A percentile compares a stretch with the other conserved stretches of the same genome.
Evolutionary conservation across 495 filamentous ascomycete species (phyloP).

Genomic region (Penicillium desertorum): DNA sequence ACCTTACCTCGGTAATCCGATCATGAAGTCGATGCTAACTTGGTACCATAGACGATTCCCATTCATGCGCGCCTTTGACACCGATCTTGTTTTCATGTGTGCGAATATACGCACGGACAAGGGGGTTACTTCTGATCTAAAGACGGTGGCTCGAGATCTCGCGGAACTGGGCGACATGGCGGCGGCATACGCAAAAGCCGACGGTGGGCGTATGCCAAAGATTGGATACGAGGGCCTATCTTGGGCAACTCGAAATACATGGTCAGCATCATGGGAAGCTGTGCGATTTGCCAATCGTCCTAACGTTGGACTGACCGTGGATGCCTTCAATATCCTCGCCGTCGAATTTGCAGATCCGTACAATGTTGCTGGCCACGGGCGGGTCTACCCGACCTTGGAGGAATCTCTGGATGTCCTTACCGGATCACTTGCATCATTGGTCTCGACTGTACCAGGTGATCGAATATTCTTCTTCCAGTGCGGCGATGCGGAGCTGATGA

Average conservation of each 20-base stretch:
- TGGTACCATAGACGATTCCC: constrained; percentile 29
- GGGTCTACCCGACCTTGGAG: constrained; percentile 25
- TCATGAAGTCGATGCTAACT: neutral
- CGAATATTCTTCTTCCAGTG: constrained; percentile 74
- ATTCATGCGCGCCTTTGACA: constrained; percentile 40
- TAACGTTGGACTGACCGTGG: constrained; percentile 66
- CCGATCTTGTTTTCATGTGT: constrained; percentile 39
- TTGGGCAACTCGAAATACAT: constrained; percentile 63
- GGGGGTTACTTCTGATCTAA: constrained; percentile 33
- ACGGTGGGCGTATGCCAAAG: constrained; percentile 31
- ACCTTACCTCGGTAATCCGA: neutral
- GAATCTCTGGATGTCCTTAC: constrained; percentile 28
- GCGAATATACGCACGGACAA: constrained; percentile 33
- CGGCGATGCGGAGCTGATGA: constrained; percentile 60
- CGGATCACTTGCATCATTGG: constrained; percentile 46
- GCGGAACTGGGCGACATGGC: constrained; percentile 37
- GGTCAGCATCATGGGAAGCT: constrained; percentile 60
- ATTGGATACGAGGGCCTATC: constrained; percentile 48
- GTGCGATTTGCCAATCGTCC: constrained; percentile 53
- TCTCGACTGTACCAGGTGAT: constrained; percentile 53
- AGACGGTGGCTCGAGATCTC: constrained; percentile 31
- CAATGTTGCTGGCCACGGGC: constrained; percentile 29
- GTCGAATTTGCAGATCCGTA: constrained; percentile 67
- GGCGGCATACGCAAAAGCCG: constrained; percentile 23
- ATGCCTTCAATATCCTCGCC: constrained; percentile 67